Evolutionary conservation across 2,329 filamentous ascomycete genomes (phyloP), one percentile per base, ranked within the genome.

Genomic region (Paracoccidioides brasiliensis): DNA sequence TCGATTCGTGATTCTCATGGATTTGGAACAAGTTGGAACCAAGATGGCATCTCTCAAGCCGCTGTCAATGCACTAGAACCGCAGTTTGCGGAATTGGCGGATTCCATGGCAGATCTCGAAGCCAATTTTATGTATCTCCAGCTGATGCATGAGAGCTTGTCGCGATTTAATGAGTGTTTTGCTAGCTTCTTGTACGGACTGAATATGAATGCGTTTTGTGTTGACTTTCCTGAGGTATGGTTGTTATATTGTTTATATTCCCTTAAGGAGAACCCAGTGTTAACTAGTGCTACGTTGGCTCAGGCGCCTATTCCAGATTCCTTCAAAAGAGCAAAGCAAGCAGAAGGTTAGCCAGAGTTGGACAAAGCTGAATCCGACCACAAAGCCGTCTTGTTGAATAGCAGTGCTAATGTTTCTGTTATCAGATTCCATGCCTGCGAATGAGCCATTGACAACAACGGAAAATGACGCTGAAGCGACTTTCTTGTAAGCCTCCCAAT

Each of bases 181-280:
- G 90, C 90, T 0, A 89, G 86, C 63, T 97, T 98, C 65, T 74
- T 98, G 48, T 98, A 97, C 65, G 93, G 93, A 1, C 71, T 98
- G 68, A 97, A 97, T 67, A 96, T 98, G 90, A 97, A 96, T 70
- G 93, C 93, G 1, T 98, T 97, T 69, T 97, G 91, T 69, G 90
- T 97, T 37, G 93, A 98, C 70, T 98, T 96, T 61, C 88, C 90
- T 0, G 93, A 98, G 81, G 90, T 90, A 73, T 53, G 60, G 30
- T 37, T 7, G 37, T 38, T 28, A 35, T n/a, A 9, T 22, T 5
- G 8, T 10, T 8, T 38, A 14, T 12, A 3, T 33, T n/a, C 4
- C 4, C 7, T 22, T 15, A 8, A 30, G 51, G 14, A 28, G 51
- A 40, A 12, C 22, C 35, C 8, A 40, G 15, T 40, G 28, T 30